These are phyloP conservation scores for Leccinum barrowsii DNA, from an alignment of 768 basidiomycete genomes.

Conservation along the genomic window DNA sequence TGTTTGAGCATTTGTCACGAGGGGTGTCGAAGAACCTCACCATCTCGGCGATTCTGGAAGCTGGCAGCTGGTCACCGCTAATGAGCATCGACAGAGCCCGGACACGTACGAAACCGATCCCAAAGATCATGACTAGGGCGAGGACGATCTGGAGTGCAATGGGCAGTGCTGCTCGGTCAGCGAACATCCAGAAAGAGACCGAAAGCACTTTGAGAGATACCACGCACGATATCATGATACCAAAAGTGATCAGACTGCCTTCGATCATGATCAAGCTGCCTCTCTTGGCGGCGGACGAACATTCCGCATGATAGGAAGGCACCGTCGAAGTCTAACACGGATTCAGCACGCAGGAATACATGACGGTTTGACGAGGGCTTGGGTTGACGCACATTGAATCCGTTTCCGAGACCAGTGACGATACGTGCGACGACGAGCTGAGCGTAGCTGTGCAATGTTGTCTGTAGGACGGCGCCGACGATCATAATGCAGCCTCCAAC, in stretches of 20 bases:
- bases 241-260: conserved; percentile 60
- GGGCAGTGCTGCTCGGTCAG: conserved; percentile 32
- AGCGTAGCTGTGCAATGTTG: conserved; percentile 52
- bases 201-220: not conserved
- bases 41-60: conserved; percentile 60
- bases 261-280: conserved; percentile 66
- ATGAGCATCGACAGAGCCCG: not conserved
- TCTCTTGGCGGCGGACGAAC: conserved; percentile 54
- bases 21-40: conserved; percentile 22
- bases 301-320: conserved; percentile 58
- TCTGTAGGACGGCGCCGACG: conserved; percentile 58
- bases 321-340: conserved; percentile 45
- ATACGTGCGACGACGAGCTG: conserved; percentile 62
- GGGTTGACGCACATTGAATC: conserved; percentile 45
- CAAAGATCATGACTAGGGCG: conserved; percentile 48
- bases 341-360: not conserved
- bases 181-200: not conserved
- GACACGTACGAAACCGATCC: conserved; percentile 43
- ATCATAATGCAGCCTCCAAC: conserved; percentile 60
- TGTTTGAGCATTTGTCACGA: not conserved
- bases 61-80: conserved; percentile 25
- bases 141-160: conserved; percentile 58
- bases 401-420: conserved; percentile 63
- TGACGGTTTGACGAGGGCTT: not conserved
- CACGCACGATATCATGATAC: conserved; percentile 59